Evolutionary conservation across 2,329 filamentous ascomycete species (phyloP).

Genomic region (Pestalotiopsis sp.): DNA sequence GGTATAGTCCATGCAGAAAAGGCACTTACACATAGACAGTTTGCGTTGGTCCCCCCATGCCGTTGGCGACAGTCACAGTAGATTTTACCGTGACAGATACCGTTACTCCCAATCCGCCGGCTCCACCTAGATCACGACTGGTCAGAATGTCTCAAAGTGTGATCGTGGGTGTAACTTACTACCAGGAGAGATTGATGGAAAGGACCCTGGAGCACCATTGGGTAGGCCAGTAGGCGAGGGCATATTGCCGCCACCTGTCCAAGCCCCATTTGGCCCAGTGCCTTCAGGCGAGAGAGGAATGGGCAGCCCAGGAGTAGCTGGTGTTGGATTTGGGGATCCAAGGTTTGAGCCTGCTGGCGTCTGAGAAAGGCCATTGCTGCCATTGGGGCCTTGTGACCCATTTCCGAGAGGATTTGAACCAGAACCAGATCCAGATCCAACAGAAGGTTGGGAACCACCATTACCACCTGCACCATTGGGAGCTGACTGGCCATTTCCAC

Average conservation of each 20-base stretch:
- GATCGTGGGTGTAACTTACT: background rate
- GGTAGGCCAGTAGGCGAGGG: background rate
- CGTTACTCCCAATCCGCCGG: background rate
- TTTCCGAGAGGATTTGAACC: background rate
- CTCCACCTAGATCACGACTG: background rate
- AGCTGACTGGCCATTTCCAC: background rate
- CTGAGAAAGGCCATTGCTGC: background rate
- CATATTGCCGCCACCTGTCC: slow-evolving; percentile 10
- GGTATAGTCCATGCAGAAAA: background rate
- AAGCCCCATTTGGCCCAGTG: background rate
- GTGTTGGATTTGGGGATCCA: background rate
- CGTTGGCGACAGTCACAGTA: background rate
- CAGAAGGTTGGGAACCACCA: background rate
- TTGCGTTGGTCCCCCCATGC: background rate
- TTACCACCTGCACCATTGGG: background rate
- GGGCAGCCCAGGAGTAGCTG: background rate
- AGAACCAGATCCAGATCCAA: background rate
- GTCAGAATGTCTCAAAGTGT: background rate
- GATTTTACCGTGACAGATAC: slow-evolving; percentile 5
- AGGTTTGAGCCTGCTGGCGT: background rate
- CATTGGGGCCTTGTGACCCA: background rate
- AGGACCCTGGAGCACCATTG: background rate
- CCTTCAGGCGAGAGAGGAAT: slow-evolving; percentile 6
- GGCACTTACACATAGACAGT: slow-evolving; percentile 6
- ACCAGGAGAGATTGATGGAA: background rate